Percentiles rank a stretch among this genome's conserved stretches.
These are phyloP conservation scores for Russula lepida DNA, from an alignment of 768 basidiomycete genomes.

Conservation along the genomic window DNA sequence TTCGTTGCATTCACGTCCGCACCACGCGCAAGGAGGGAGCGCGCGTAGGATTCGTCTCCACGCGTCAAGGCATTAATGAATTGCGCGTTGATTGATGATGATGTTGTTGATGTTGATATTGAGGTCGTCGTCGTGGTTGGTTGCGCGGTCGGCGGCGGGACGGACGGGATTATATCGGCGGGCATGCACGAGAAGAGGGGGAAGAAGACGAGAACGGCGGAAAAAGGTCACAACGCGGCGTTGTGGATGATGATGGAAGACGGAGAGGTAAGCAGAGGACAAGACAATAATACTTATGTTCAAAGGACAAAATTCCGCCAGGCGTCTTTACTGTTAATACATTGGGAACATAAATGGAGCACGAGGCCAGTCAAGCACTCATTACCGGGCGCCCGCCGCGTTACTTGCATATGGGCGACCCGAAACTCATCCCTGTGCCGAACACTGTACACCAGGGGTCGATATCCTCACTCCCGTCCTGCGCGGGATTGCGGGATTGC, in stretches of 20 bases:
- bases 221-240: background rate
- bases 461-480: background rate
- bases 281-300: background rate
- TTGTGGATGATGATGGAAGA: background rate
- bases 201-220: background rate
- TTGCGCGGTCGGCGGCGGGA: background rate
- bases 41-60: slow-evolving; percentile 48
- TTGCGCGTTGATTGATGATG: slow-evolving; percentile 5
- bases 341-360: slow-evolving; percentile 6
- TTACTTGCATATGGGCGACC: background rate
- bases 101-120: background rate
- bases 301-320: background rate
- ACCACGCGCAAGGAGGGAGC: slow-evolving; percentile 44
- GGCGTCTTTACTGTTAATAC: slow-evolving; percentile 11
- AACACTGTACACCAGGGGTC: background rate
- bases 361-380: background rate
- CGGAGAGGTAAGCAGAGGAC: slow-evolving; percentile 3
- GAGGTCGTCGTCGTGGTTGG: background rate
- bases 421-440: background rate
- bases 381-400: background rate
- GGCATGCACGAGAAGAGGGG: background rate
- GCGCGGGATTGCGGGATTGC: background rate
- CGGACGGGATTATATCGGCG: slow-evolving; percentile 5
- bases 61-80: slow-evolving; percentile 39
- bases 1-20: slow-evolving; percentile 66